Evolutionary conservation across 805 yeast species (phyloP).

Genomic region (Pichia thaimueangensis): DNA sequence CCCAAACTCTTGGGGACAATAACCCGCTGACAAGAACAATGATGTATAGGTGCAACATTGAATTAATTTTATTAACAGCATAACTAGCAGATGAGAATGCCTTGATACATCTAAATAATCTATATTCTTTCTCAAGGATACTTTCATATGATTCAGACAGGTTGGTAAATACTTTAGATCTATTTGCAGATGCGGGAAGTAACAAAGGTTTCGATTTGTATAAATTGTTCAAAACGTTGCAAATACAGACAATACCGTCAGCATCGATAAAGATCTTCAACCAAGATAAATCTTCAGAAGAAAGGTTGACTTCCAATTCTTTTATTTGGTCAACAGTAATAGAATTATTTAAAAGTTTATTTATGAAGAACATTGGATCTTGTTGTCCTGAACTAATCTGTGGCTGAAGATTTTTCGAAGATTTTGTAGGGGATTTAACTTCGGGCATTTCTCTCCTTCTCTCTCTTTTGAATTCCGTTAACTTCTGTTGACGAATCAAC

Average conservation of each 20-base stretch:
- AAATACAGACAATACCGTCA: slow-evolving; percentile 87
- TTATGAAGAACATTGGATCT: slow-evolving; percentile 43
- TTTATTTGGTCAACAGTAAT: slow-evolving; percentile 67
- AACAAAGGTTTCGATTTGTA: slow-evolving; percentile 28
- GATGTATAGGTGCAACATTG: slow-evolving; percentile 43
- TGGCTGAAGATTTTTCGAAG: slow-evolving; percentile 26
- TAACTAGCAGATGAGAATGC: slow-evolving; percentile 65
- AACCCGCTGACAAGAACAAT: slow-evolving; percentile 74
- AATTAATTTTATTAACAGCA: slow-evolving; percentile 63
- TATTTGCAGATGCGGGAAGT: not conserved
- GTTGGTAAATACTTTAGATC: slow-evolving; percentile 23
- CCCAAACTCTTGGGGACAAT: slow-evolving; percentile 69
- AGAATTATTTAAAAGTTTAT: slow-evolving; percentile 61
- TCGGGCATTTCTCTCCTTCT: slow-evolving; percentile 15
- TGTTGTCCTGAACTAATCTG: slow-evolving; percentile 33
- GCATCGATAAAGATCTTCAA: slow-evolving; percentile 70
- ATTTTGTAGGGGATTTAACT: slow-evolving; percentile 3
- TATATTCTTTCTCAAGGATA: slow-evolving; percentile 60
- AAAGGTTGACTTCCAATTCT: slow-evolving; percentile 81
- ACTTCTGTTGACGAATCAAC: slow-evolving; percentile 79
- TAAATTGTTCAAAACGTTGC: slow-evolving; percentile 50
- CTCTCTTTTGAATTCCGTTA: slow-evolving; percentile 62
- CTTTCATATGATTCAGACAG: slow-evolving; percentile 27
- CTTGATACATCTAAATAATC: slow-evolving; percentile 73
- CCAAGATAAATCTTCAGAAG: slow-evolving; percentile 79